Conservation (phyloP, 768 basidiomycete genomes). For the Mycena vulgaris region DNA sequence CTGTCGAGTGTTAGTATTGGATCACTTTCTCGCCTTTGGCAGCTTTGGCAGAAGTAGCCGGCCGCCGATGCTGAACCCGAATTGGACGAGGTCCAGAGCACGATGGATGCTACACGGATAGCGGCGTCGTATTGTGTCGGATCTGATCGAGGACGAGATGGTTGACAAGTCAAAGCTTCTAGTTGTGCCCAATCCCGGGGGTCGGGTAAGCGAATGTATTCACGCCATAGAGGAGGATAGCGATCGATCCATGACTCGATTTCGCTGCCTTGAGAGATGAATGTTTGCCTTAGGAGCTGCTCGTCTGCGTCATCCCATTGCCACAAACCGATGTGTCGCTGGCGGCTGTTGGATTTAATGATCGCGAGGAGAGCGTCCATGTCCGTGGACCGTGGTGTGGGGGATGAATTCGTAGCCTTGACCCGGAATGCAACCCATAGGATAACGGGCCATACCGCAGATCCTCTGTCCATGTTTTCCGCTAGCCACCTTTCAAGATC, state of each 20-base stretch:
- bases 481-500: too few relatives aligned
- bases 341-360: conserved; percentile 3
- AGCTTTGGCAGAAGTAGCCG: too few relatives aligned
- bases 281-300: conserved; percentile 14
- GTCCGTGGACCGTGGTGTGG: not conserved
- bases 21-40: not conserved
- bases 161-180: conserved; percentile 13
- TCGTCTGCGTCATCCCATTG: conserved; percentile 33
- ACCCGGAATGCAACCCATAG: conserved; percentile 28
- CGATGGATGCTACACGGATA: conserved; percentile 19
- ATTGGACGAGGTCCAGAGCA: conserved; percentile 28
- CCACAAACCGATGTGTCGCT: conserved; percentile 17
- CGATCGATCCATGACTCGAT: conserved; percentile 21
- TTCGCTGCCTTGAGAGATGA: not conserved
- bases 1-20: conserved; percentile 5
- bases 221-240: conserved; percentile 29
- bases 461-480: not conserved
- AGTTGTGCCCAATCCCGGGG: conserved; percentile 19
- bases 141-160: not conserved
- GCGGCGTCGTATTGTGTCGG: conserved; percentile 15
- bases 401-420: conserved; percentile 3
- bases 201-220: conserved; percentile 6
- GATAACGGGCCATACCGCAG: conserved; percentile 33
- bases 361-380: conserved; percentile 18
- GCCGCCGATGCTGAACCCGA: not conserved